phyloP scores from a whole-genome alignment of 2,329 filamentous ascomycete genomes.

The Calcarisporium arbuscula region DNA sequence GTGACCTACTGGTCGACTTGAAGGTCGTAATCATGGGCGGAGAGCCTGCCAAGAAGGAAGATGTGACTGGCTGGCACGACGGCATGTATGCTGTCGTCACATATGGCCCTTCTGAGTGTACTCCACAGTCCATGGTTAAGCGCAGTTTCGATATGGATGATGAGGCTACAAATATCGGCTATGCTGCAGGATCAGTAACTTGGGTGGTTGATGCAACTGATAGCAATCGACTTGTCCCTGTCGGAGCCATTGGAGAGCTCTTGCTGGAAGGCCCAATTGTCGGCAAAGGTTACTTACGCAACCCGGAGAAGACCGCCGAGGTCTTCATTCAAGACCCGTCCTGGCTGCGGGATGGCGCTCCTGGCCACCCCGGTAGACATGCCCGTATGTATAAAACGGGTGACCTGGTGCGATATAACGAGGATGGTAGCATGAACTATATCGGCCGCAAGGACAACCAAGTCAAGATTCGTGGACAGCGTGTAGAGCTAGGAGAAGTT shows the following conservation, averaged over 20 bases:
- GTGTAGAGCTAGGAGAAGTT: slow-evolving; percentile 37
- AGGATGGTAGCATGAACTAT: slow-evolving; percentile 32
- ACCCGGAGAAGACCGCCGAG: not conserved
- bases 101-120: slow-evolving; percentile 3
- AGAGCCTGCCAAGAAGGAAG: slow-evolving; percentile 8
- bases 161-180: no score
- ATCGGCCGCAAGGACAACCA: slow-evolving; percentile 49
- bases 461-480: slow-evolving; percentile 51
- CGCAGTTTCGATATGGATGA: no score
- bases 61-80: no score
- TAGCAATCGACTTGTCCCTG: no score
- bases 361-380: slow-evolving; percentile 15
- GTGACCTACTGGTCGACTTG: slow-evolving; percentile 6
- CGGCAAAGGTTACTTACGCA: not conserved
- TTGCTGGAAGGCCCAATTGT: not conserved
- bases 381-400: slow-evolving; percentile 36
- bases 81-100: not conserved
- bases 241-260: slow-evolving; percentile 1
- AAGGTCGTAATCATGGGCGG: slow-evolving; percentile 10
- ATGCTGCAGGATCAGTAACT: no score
- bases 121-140: no score
- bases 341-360: slow-evolving; percentile 18
- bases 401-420: slow-evolving; percentile 36
- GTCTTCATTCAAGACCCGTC: slow-evolving; percentile 35
- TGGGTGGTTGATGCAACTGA: no score